Percentiles rank a stretch among this genome's conserved stretches.
These are phyloP conservation scores for Candida sp. DNA, from an alignment of 1,139 yeast genomes.

Conservation along the genomic window DNA sequence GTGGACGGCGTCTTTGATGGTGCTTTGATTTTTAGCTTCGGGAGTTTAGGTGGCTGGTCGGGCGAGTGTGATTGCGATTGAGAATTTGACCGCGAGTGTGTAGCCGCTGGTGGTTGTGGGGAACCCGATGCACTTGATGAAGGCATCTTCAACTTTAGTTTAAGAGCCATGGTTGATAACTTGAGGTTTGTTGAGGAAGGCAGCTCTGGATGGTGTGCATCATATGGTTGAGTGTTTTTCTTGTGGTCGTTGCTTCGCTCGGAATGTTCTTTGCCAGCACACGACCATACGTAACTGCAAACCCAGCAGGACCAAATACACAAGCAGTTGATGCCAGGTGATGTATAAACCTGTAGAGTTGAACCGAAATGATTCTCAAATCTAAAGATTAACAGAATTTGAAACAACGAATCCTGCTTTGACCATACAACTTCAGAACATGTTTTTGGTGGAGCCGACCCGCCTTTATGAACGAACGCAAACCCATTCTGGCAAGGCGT, in stretches of 20 bases:
- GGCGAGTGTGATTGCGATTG: constrained; percentile 7
- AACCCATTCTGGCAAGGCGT: background rate
- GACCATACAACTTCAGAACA: no score
- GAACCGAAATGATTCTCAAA: background rate
- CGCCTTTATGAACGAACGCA: background rate
- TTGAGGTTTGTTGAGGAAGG: background rate
- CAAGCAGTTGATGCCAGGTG: background rate
- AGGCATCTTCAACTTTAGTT: constrained; percentile 29
- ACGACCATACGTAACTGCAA: no score
- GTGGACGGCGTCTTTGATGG: constrained; percentile 19
- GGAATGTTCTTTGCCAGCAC: background rate
- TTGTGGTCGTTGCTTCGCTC: background rate
- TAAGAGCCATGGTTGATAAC: constrained; percentile 22
- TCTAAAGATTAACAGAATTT: background rate
- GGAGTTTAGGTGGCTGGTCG: constrained; percentile 17
- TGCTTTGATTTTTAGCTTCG: constrained; percentile 33
- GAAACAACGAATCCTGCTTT: no score
- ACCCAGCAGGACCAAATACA: no score
- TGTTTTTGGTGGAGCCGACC: no score
- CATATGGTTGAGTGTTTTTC: background rate
- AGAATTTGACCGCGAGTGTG: background rate
- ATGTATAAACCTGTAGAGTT: background rate
- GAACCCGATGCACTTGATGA: constrained; percentile 15
- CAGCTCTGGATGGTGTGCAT: background rate
- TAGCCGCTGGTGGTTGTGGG: constrained; percentile 6